phyloP scores from a whole-genome alignment of 1,284 basidiomycete genomes.

The Athelia psychrophila region DNA sequence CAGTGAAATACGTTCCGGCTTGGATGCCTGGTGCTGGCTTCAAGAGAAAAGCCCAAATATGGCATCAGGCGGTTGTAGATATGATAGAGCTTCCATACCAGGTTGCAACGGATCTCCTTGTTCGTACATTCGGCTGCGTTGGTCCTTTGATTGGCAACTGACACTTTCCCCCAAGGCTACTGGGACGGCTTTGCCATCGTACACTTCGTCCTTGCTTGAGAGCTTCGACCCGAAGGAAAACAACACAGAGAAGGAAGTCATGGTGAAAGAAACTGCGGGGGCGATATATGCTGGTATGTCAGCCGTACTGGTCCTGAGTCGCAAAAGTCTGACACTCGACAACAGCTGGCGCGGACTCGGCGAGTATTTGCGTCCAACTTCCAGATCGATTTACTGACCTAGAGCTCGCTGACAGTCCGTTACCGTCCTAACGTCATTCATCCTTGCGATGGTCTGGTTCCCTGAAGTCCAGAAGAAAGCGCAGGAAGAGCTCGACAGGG shows the following conservation, averaged over 20 bases:
- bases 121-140: neutral
- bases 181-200: neutral
- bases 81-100: neutral
- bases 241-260: neutral
- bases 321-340: neutral
- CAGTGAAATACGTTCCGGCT: neutral
- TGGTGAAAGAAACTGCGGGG: neutral
- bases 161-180: neutral
- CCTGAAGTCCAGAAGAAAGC: constrained; percentile 25
- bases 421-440: neutral
- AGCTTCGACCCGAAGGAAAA: neutral
- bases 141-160: neutral
- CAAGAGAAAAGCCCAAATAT: neutral
- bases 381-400: neutral
- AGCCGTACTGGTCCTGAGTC: neutral
- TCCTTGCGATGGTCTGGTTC: constrained; percentile 20
- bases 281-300: neutral
- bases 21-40: neutral
- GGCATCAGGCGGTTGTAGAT: neutral
- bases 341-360: neutral
- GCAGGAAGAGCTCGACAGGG: constrained; percentile 24
- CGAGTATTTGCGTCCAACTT: too few relatives aligned
- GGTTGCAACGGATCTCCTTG: neutral
- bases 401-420: neutral
- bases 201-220: neutral